Evolutionary conservation across 1,284 basidiomycete genomes (phyloP).

Genomic region (Violaceomyces palustris): DNA sequence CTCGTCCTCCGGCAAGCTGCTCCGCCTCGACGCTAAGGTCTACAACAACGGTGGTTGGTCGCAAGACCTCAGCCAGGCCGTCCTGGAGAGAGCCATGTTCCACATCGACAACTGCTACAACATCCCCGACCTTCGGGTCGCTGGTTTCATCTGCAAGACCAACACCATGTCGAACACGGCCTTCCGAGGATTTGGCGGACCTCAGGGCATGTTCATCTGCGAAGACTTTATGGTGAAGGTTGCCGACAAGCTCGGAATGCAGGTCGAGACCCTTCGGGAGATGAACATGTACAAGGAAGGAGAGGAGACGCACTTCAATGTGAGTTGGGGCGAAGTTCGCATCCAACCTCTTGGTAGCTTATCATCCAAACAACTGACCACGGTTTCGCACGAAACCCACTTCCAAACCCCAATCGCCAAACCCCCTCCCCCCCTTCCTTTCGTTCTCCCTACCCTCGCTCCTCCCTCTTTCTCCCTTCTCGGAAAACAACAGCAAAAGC

Average conservation of each 20-base stretch:
- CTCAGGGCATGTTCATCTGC: constrained; percentile 52
- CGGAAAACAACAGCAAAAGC: constrained; percentile 46
- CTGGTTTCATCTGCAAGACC: constrained; percentile 51
- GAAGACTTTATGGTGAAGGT: constrained; percentile 50
- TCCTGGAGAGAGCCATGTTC: constrained; percentile 52
- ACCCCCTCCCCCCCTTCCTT: too few species aligned
- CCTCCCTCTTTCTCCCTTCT: too few species aligned
- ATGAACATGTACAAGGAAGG: constrained; percentile 52
- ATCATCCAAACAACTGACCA: too few species aligned
- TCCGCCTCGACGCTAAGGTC: constrained; percentile 46
- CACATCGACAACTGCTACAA: constrained; percentile 51
- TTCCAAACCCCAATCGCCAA: too few species aligned
- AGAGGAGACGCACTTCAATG: constrained; percentile 52
- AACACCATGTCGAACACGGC: constrained; percentile 54
- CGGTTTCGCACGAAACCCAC: too few species aligned
- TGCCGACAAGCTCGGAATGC: constrained; percentile 46
- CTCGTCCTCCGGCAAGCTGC: constrained; percentile 47
- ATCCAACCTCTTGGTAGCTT: too few species aligned
- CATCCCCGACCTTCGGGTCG: constrained; percentile 46
- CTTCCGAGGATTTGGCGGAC: constrained; percentile 53
- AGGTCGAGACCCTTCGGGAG: constrained; percentile 49
- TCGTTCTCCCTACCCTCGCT: too few species aligned
- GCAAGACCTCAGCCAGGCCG: constrained; percentile 52
- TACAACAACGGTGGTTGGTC: constrained; percentile 54
- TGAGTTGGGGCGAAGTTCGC: too few species aligned